phyloP scores from a whole-genome alignment of 192 early-diverging fungal genomes.

The Umbelopsis isabellina region DNA sequence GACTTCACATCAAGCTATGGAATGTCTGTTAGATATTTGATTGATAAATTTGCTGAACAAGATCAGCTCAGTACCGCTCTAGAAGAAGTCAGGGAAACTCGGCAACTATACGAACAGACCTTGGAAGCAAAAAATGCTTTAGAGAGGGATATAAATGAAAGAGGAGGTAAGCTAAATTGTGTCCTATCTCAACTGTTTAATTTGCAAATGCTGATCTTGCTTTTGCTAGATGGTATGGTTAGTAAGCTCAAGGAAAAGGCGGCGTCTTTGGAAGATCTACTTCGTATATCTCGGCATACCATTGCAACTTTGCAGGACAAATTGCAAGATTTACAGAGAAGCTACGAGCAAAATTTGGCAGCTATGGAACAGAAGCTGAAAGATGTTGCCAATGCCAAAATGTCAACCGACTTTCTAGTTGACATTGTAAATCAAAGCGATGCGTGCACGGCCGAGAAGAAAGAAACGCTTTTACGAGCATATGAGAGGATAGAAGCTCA shows the following conservation, averaged over 20 bases:
- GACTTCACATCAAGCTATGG: slow-evolving; percentile 66
- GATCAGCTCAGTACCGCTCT: slow-evolving; percentile 74
- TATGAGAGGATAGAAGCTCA: slow-evolving; percentile 36
- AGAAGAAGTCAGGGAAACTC: slow-evolving; percentile 67
- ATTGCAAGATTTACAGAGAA: slow-evolving; percentile 67
- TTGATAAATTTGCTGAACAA: slow-evolving; percentile 80
- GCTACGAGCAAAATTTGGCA: slow-evolving; percentile 69
- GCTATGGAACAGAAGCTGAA: slow-evolving; percentile 67
- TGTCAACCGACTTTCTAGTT: background rate
- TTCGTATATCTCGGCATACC: slow-evolving; percentile 76
- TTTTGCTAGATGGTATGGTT: slow-evolving; percentile 30
- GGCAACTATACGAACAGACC: slow-evolving; percentile 67
- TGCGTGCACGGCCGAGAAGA: slow-evolving; percentile 5
- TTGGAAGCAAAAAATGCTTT: slow-evolving; percentile 65
- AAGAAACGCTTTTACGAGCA: slow-evolving; percentile 18
- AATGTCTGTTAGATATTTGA: slow-evolving; percentile 69
- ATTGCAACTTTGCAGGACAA: slow-evolving; percentile 74
- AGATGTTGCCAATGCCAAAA: background rate
- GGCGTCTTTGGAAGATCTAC: slow-evolving; percentile 44
- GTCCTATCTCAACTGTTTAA: background rate
- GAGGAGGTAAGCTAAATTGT: slow-evolving; percentile 50
- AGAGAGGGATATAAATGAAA: slow-evolving; percentile 63
- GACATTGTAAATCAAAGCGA: slow-evolving; percentile 12
- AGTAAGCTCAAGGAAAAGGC: slow-evolving; percentile 58
- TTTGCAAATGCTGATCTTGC: background rate